These are phyloP conservation scores for Kodamaea plutei DNA, from an alignment of 1,139 yeast genomes.

Conservation along the genomic window DNA sequence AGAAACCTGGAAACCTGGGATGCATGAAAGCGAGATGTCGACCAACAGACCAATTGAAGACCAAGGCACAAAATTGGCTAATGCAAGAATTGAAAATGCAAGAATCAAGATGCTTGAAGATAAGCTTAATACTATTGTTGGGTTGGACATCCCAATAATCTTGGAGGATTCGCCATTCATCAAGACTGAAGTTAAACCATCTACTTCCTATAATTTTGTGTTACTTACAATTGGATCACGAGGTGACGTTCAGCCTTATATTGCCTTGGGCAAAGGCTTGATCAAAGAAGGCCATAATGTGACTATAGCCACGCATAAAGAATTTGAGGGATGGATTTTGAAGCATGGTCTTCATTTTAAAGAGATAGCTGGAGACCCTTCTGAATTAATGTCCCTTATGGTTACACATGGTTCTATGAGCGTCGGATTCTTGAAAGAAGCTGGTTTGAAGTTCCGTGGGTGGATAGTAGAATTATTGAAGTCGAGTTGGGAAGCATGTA, in stretches of 20 bases:
- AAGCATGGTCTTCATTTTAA: constrained; percentile 63
- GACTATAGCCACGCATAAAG: constrained; percentile 79
- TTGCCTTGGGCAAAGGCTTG: constrained; percentile 80
- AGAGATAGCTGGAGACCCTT: constrained; percentile 88
- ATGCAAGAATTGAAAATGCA: constrained; percentile 37
- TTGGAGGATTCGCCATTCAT: constrained; percentile 60
- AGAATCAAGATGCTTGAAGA: constrained; percentile 62
- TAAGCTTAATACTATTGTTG: constrained; percentile 52
- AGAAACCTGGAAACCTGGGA: neutral
- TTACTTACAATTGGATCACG: constrained; percentile 87
- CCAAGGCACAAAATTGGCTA: constrained; percentile 15
- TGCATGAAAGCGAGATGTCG: neutral
- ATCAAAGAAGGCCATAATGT: constrained; percentile 77
- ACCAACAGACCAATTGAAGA: constrained; percentile 2
- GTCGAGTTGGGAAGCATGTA: constrained; percentile 83
- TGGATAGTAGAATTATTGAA: constrained; percentile 74
- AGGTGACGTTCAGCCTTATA: constrained; percentile 96
- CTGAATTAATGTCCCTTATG: constrained; percentile 88
- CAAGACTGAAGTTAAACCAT: constrained; percentile 50
- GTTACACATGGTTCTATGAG: constrained; percentile 87
- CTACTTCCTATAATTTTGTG: constrained; percentile 55
- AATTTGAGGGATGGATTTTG: constrained; percentile 72
- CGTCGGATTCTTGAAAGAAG: constrained; percentile 78
- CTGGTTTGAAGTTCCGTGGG: constrained; percentile 66
- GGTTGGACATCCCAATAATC: constrained; percentile 62